These are phyloP conservation scores for Cytospora mali DNA, from an alignment of 2,329 filamentous ascomycete genomes.

Conservation along the genomic window DNA sequence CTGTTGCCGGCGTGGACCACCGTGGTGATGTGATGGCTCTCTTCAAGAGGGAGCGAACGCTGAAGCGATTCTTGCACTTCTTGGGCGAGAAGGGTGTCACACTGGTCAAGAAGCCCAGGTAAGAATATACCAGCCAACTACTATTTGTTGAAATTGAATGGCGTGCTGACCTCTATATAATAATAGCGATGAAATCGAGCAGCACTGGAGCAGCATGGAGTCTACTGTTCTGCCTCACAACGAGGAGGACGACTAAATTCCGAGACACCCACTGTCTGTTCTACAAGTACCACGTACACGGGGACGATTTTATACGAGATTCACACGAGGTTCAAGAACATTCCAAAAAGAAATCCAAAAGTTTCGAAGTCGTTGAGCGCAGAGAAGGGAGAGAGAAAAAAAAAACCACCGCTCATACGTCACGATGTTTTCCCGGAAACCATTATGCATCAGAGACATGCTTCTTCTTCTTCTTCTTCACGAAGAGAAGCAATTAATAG, in stretches of 20 bases:
- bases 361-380: background rate
- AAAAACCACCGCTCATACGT: background rate
- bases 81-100: conserved; percentile 47
- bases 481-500: background rate
- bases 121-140: conserved; percentile 34
- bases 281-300: background rate
- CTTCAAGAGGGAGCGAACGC: conserved; percentile 57
- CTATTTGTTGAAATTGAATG: background rate
- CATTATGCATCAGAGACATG: background rate
- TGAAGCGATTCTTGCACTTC: conserved; percentile 54
- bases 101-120: conserved; percentile 46
- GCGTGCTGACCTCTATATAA: conserved; percentile 19
- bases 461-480: background rate
- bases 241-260: conserved; percentile 16
- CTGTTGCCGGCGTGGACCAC: conserved; percentile 36
- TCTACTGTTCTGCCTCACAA: conserved; percentile 37
- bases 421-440: background rate
- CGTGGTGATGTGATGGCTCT: conserved; percentile 52
- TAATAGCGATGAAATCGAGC: conserved; percentile 41
- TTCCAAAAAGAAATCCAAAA: background rate
- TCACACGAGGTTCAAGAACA: background rate
- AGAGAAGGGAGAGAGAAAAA: too few relatives aligned
- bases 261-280: background rate
- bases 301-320: background rate
- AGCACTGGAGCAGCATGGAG: conserved; percentile 41